Base-by-base conservation (phyloP, 441 rosid genomes). In the Erodium chrysanthum region DNA sequence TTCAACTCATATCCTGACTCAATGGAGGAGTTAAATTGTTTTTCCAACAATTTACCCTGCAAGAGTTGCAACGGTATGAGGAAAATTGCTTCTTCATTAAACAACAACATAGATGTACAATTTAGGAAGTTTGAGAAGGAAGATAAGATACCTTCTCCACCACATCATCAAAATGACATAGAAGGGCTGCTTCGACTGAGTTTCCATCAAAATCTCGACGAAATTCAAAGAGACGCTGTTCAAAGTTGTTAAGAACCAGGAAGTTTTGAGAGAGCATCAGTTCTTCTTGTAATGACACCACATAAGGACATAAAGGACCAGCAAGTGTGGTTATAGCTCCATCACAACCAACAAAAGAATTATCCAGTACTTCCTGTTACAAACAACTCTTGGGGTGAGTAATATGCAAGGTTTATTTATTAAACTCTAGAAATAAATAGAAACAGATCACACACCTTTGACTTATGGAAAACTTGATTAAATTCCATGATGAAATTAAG, bases 11-110 rank as follows among this genome's bases (percentile, higher is more conserved):
- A 69, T 73, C 65, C 70, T 40, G 44, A 72, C 65, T 76, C 69
- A 7, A 76, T 62, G 50, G 72, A 64, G 67, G 72, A 33, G 65
- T 79, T 76, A 50, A 90, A 81, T 48, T 83, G 81, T 59, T 81
- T 82, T 65, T 81, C 83, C 71, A 91, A 78, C 74, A 65, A 40
- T 76, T 87, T 84, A 1, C 88, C 92, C 97, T 95, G 86, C 64
- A 80, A 68, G 69, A 58, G 35, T 59, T 33, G 37, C 4, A 67
- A 72, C 31, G 5, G 35, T 61, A 61, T 61, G 1, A 61, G 65
- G 20, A 61, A 61, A 5, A 1, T 0, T 50, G 15, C 21, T n/a
- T 48, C 20, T 48, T 48, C 20, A 48, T 5, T n/a, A n/a, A 12
- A 46, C n/a, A 8, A 29, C 33, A 29, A 1, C 3, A 33, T 33